Base-by-base conservation (phyloP, 768 basidiomycete species). In the Mycena leptocephala region DNA sequence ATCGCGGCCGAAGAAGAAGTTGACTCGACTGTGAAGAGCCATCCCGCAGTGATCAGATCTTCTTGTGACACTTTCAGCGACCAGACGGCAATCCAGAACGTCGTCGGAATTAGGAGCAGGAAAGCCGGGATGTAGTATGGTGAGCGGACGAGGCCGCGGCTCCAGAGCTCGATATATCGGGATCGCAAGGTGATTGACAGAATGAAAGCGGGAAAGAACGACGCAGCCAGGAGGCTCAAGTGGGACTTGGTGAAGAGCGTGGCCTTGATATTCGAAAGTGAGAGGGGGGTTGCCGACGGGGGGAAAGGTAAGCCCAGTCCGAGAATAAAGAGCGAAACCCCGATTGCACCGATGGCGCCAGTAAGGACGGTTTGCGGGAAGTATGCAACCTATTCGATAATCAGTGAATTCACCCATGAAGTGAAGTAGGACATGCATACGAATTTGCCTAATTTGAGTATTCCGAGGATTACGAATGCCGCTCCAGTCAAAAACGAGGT, bases 281-380 rank as follows among this genome's bases (percentile, higher is more conserved):
- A 70, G 16, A 81, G 74, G 5, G 76, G 32, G 13, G 72, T 58
- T 16, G 74, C 58, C 8, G 74, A 63, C 1, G 48, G 28, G 0
- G 77, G 74, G 59, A 72, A 72, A 1, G 77, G 73, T 1, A 78
- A 41, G 6, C 41, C 74, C 9, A 82, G 70, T 33, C 81, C 81
- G 33, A 80, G 74, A 10, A 80, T 41, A 43, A 80, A 79, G 46
- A 82, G 71, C 1, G 79, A 80, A 59, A 82, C 55, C 1, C 81
- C 80, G 43, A 82, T 79, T 10, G 80, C 81, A 26, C 80, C 81
- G 35, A 82, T 76, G 5, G 78, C 79, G 41, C 81, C 81, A 5
- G 78, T 80, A 22, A 82, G 79, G 2, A 82, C 81, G 0, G 80
- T 82, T 20, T 79, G 78, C 18, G 81, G 81, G 46, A 82, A 80